Base-by-base conservation (phyloP, 768 basidiomycete species). In the Mycena indigotica region DNA sequence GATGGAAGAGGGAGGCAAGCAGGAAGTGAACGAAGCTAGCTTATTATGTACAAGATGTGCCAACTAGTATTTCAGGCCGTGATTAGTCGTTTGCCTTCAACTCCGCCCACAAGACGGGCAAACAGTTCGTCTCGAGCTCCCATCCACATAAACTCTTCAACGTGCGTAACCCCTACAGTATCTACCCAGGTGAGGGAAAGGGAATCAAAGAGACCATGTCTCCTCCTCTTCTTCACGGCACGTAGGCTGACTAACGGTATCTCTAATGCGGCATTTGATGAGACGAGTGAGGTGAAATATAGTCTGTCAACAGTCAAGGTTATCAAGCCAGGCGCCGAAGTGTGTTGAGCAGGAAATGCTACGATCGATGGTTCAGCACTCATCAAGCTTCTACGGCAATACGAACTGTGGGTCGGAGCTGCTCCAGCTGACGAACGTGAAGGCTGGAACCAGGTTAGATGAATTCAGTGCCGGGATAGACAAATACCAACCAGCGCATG, bases 101-200 rank as follows among this genome's bases (percentile, higher is more conserved):
- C 69, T 23, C 52, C 45, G 16, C 83, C 83, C 17, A 88, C 76
- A 13, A 89, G 76, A 56, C 86, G 71, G 41, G 84, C 84, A 67
- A 89, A 88, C 17, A 89, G 67, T 46, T 88, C 87, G 68, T 89
- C 85, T 4, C 87, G 80, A 24, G 72, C 75, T 28, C 80, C 81
- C 35, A 88, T 77, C 83, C 84, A 86, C 17, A 71, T 59, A 64
- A 89, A 87, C 62, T 71, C 81, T 51, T 83, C 85, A 53, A 82
- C 80, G 52, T 71, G 76, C 56, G 76, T 76, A 28, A 67, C 69
- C 16, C 65, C 68, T 13, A 67, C 74, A 16, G 6, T 19, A 8
- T 73, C 70, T 5, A 57, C 54, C 80, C 81, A 86, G 44, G 69
- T 68, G 23, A 89, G 67, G 15, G 72, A 66, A 25, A 89, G 68